phyloP scores from a whole-genome alignment of 2,329 filamentous ascomycete species.

The Didymella lethalis region DNA sequence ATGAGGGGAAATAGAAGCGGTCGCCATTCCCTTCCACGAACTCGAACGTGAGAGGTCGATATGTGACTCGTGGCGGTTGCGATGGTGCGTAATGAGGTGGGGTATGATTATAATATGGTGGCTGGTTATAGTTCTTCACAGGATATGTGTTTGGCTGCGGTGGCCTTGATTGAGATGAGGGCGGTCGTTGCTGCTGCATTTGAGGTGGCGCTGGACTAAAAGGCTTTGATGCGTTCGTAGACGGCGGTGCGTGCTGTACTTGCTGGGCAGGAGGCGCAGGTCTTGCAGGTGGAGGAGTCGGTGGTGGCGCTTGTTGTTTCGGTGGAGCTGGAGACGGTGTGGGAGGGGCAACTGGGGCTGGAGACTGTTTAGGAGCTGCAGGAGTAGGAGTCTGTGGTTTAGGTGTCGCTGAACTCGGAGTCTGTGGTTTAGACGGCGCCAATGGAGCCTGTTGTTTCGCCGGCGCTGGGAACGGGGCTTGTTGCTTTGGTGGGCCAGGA shows the following conservation, averaged over 20 bases:
- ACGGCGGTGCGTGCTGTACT: conserved; percentile 11
- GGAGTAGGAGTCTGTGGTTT: conserved; percentile 23
- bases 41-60: conserved; percentile 50
- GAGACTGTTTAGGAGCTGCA: conserved; percentile 22
- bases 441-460: conserved; percentile 28
- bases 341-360: conserved; percentile 20
- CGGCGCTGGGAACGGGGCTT: conserved; percentile 27
- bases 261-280: conserved; percentile 16
- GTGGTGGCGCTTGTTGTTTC: conserved; percentile 10
- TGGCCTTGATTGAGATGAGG: conserved; percentile 26
- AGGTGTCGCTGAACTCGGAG: conserved; percentile 25
- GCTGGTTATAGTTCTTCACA: conserved; percentile 28
- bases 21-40: conserved; percentile 65
- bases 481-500: conserved; percentile 19
- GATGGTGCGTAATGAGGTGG: conserved; percentile 41
- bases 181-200: conserved; percentile 30
- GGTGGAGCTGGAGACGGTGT: conserved; percentile 24
- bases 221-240: conserved; percentile 27
- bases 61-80: conserved; percentile 56
- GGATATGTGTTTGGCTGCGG: conserved; percentile 34
- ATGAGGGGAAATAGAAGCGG: conserved; percentile 79
- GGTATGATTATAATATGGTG: conserved; percentile 33
- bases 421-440: conserved; percentile 1
- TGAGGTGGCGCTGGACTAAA: conserved; percentile 27
- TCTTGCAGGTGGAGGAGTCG: conserved; percentile 23